Percentiles rank a stretch among this genome's conserved stretches.
Conservation (phyloP, 805 yeast genomes). For the Pichia rugopelliculosa region DNA sequence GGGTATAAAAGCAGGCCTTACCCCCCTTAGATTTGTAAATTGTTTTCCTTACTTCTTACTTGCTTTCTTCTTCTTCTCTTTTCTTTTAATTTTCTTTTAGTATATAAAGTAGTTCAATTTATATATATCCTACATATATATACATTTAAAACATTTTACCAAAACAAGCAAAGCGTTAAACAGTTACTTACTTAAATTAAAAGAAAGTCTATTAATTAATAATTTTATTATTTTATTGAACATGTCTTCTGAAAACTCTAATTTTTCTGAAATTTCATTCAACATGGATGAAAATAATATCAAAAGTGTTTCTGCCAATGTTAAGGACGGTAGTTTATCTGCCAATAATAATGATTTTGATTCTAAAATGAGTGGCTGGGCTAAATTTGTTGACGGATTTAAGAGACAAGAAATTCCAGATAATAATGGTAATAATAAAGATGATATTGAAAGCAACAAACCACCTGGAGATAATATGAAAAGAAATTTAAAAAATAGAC, state of each 20-base stretch:
- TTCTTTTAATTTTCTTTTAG: neutral
- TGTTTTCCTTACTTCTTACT: neutral
- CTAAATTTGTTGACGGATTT: constrained; percentile 18
- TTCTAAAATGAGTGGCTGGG: constrained; percentile 1
- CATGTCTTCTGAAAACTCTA: no score
- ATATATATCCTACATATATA: neutral
- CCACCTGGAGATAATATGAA: constrained; percentile 37
- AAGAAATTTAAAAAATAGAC: constrained; percentile 49
- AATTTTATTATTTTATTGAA: no score
- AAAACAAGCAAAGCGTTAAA: no score
- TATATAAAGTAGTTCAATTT: neutral
- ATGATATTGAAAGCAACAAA: constrained; percentile 34
- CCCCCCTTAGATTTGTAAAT: neutral
- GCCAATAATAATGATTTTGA: neutral
- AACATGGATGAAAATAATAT: no score
- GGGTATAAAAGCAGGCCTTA: neutral
- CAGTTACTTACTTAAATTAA: no score
- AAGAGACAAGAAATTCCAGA: constrained; percentile 14
- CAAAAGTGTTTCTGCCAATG: neutral
- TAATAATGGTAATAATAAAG: constrained; percentile 18
- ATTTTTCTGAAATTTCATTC: no score
- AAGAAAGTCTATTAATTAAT: no score
- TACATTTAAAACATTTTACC: no score
- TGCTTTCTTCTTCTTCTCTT: neutral
- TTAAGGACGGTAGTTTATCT: no score